Evolutionary conservation across 345 rosid species (phyloP).

Genomic region (Populus davidiana): DNA sequence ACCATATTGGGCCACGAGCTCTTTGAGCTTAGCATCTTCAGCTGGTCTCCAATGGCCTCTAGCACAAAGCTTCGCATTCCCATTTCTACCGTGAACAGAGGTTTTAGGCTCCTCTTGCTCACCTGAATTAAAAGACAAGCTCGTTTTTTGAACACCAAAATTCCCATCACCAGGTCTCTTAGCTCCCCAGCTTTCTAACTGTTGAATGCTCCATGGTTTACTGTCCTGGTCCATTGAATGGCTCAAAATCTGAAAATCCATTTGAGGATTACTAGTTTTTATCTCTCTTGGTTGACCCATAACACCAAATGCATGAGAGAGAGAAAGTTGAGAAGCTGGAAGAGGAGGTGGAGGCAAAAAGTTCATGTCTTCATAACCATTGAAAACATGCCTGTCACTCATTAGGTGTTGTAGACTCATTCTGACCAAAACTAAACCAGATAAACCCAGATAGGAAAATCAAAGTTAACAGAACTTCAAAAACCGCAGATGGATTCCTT

Average conservation of each 20-base stretch:
- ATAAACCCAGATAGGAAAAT: background rate
- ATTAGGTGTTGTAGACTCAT: constrained; percentile 33
- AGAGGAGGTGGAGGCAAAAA: constrained; percentile 24
- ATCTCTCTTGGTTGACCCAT: constrained; percentile 5
- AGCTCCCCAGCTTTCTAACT: constrained; percentile 24
- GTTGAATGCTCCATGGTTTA: constrained; percentile 17
- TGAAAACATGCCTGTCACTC: constrained; percentile 15
- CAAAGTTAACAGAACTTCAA: background rate
- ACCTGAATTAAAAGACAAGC: constrained; percentile 19
- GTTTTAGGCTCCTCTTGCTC: constrained; percentile 22
- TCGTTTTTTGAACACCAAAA: constrained; percentile 23
- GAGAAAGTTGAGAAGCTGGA: constrained; percentile 20
- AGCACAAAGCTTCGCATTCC: constrained; percentile 47
- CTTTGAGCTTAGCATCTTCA: constrained; percentile 79
- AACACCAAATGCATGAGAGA: constrained; percentile 14
- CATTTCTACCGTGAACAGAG: constrained; percentile 26
- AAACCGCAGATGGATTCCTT: background rate
- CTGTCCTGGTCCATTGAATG: constrained; percentile 20
- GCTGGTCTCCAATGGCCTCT: constrained; percentile 97
- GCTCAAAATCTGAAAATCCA: constrained; percentile 31
- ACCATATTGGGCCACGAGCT: constrained; percentile 69
- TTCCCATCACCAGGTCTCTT: constrained; percentile 18
- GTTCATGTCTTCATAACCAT: constrained; percentile 25
- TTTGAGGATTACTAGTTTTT: constrained; percentile 22
- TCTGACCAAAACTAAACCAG: constrained; percentile 3